Evolutionary conservation across 1,139 yeast genomes (phyloP), one percentile per base, ranked within the genome.

Genomic region (Pichia sp.): DNA sequence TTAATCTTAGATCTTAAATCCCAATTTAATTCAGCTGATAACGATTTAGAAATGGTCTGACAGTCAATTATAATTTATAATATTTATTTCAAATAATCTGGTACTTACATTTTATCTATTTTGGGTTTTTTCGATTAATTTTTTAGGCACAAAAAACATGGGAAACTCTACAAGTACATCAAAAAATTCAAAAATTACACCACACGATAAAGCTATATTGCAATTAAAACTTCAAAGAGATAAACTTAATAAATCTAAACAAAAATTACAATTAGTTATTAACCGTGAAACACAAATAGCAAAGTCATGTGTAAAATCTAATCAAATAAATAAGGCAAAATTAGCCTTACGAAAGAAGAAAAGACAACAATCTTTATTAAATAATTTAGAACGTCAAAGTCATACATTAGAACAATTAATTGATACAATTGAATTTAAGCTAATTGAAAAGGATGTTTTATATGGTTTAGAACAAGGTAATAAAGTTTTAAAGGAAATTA

Each of bases 141-240:
- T n/a, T n/a, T n/a, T n/a, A n/a, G n/a, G n/a, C n/a, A n/a, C n/a
- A n/a, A n/a, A n/a, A 29, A 43, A 4, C 20, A 44, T 44, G 46
- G 47, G 48, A 23, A 46, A 43, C 22, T 32, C 49, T 9, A 6
- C 39, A 9, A 30, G 35, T 16, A 30, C 48, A 12, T 3, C 81
- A 2, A 76, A 74, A 57, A 43, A 32, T 8, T 78, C 81, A 2
- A 76, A 74, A 57, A 80, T 89, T 29, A 87, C 96, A 2, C 72
- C 81, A 27, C 92, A 89, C 55, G 98, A 92, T 59, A 76, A 73
- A 56, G 96, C 97, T 0, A 75, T 92, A 22, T 71, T 87, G 55
- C 95, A 89, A 59, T 72, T 92, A 58, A 92, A 92, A 60, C 71
- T 84, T 37, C 97, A 94, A 56, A 72, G 96, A 49, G 98, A 92